Evolutionary conservation across 2,329 filamentous ascomycete genomes (phyloP), one percentile per base, ranked within the genome.

Genomic region (Fusarium sp.): DNA sequence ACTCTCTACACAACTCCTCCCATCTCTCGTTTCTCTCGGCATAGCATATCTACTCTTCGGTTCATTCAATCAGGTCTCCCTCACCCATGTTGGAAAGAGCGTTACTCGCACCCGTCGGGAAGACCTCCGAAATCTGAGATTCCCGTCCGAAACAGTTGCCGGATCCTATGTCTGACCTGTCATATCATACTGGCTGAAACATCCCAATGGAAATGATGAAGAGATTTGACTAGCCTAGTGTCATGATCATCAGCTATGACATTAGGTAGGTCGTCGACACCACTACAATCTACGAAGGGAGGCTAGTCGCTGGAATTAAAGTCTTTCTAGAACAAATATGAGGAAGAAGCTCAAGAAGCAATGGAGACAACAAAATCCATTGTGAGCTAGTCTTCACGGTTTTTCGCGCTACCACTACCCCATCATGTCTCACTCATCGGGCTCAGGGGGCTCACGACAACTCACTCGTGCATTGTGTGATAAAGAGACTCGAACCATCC

Each of bases 101-200:
- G 57, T 65, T 58, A 32, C 59, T 67, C 59, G 57, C 27, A 60
- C 52, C 42, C 41, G 37, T 27, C 46, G 46, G 46, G 24, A 54
- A 24, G 61, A 37, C 51, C 49, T 66, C 57, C 44, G 67, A 56
- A 41, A 67, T 74, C 56, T 48, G 29, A 74, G 54, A 71, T 73
- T 53, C 53, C 58, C 57, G 42, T 42, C 72, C 48, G 71, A 69
- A 60, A 71, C 63, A 73, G 41, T 41, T 47, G 27, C 45, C 45
- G 41, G 20, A 18, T n/a, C 27, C 42, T 22, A 55, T 65, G 70
- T 70, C 63, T 70, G 49, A 70, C 57, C 42, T 52, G 9, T 51
- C 12, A 25, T 4, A n/a, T 55, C 8, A 20, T 46, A 25, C 25
- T 25, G 7, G 0, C 7, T n/a, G 37, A 62, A 34, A 47, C 41